phyloP scores from a whole-genome alignment of 139 green algal species.

The Volvox africanus region DNA sequence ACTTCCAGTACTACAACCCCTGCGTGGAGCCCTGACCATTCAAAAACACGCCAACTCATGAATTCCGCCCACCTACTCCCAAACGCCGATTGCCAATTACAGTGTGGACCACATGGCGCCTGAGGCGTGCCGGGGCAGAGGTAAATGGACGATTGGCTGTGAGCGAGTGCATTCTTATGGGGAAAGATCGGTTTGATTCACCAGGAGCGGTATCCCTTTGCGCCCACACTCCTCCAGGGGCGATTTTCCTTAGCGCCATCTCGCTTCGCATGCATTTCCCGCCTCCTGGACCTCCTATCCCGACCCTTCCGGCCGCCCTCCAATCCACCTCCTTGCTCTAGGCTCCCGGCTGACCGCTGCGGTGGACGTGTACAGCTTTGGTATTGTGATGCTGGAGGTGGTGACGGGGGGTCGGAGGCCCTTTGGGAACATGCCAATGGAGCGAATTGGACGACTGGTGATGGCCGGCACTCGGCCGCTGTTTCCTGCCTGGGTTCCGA shows the following conservation, averaged over 20 bases:
- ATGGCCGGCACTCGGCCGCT: not conserved
- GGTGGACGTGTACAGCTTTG: slow-evolving; percentile 16
- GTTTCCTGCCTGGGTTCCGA: slow-evolving; percentile 17
- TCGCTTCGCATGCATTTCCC: too few species aligned
- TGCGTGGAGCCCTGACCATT: not conserved
- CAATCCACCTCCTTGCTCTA: too few species aligned
- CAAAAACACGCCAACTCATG: not conserved
- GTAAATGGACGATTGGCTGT: not conserved
- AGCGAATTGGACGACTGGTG: slow-evolving; percentile 16
- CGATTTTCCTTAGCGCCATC: too few species aligned
- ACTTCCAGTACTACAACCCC: too few species aligned
- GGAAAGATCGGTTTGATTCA: not conserved
- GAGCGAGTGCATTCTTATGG: too few species aligned
- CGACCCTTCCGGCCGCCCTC: not conserved
- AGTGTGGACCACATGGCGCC: slow-evolving; percentile 35
- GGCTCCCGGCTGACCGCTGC: slow-evolving; percentile 15
- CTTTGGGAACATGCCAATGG: not conserved
- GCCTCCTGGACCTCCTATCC: not conserved
- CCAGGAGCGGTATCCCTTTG: too few species aligned
- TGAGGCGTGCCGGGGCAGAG: not conserved
- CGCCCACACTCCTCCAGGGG: too few species aligned
- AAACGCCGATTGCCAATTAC: not conserved
- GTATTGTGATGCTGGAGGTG: slow-evolving; percentile 30
- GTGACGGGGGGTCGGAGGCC: slow-evolving; percentile 9
- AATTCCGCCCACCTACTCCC: not conserved